Evolutionary conservation across 768 basidiomycete species (phyloP), one percentile per base, ranked within the genome.

Genomic region (Rhodosporidiobolus sp.): DNA sequence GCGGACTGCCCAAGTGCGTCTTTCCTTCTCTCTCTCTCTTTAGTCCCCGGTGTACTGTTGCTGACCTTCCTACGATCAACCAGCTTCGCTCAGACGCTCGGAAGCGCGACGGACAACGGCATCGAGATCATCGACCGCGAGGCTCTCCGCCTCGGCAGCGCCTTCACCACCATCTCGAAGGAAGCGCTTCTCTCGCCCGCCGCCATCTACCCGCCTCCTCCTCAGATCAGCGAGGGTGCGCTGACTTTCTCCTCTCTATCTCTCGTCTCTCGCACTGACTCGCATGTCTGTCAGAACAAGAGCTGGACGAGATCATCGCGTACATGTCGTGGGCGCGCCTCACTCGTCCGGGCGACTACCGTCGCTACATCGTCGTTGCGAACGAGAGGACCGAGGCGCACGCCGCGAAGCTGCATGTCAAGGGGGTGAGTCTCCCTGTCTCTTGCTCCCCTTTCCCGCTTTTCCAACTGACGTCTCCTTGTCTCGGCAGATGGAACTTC

Each of bases 301-400:
- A 69, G 48, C 43, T 58, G 8, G 45, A 24, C 3, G 73, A 74
- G 43, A 63, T 69, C 60, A 24, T 45, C 7, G 22, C 14, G 1
- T 38, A 62, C 43, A n/a, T 66, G 24, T 26, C 20, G 10, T 43
- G 38, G 24, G 30, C 34, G 49, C 64, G 73, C 26, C 45, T 32
- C 19, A 6, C 28, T 24, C n/a, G 66, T 11, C 61, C 67, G 32
- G 19, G 38, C 26, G 30, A 8, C 16, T 66, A 43, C 43, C 60
- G 73, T 24, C 60, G 73, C 38, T 74, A 63, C 14, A 54, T 74
- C 38, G 17, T 70, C 11, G 65, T 69, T n/a, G 59, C 60, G n/a
- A 57, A 62, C 24, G 54, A 66, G 52, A 32, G 46, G 2, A 32
- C n/a, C 3, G 6, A 24, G 1, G 38, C 10, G 2, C 24, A n/a